Base-by-base conservation (phyloP, 1,284 basidiomycete species). In the Trichosporon ovoides region DNA sequence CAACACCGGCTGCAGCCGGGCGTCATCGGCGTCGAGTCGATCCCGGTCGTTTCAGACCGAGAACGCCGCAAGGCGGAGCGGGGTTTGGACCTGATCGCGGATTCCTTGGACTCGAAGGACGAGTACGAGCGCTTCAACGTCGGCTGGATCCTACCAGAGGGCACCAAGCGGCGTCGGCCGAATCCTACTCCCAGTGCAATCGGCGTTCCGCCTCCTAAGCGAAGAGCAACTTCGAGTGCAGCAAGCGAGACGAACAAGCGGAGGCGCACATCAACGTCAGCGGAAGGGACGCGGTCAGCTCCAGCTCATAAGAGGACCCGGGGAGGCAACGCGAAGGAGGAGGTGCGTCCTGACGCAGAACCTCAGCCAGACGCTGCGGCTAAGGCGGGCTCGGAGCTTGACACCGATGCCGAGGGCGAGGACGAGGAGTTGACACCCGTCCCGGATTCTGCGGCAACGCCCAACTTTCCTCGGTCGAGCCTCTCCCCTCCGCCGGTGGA, bases 141-240 rank as follows among this genome's bases (percentile, higher is more conserved):
- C 19, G 92, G 92, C 2, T 96, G 92, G 92, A 90, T 95, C 16
- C 77, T 95, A 16, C 89, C 91, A 10, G 80, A 84, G 10, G 89
- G 87, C 31, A 82, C 83, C 46, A 83, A 84, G 65, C 81, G 74
- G 34, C 55, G 60, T 2, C 60, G 60, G 10, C 52, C 55, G 12
- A 35, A 22, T 16, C 16, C 37, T 22, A 24, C 43, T 6, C 37
- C 20, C 2, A 22, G 28, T 37, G 37, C 13, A 28, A 33, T 28
- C 34, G 24, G 37, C 18, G 38, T 12, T n/a, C 43, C 16, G 53
- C 31, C 46, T 36, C n/a, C 31, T 33, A 57, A 22, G 38, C 33
- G 31, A 28, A 31, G 18, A 5, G 31, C 33, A 5, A n/a, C 50
- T 13, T 36, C 50, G 50, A 52, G 50, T 10, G 18, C 18, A 10